Base-by-base conservation (phyloP, 2,329 filamentous ascomycete species). In the Colletotrichum chrysophilum region DNA sequence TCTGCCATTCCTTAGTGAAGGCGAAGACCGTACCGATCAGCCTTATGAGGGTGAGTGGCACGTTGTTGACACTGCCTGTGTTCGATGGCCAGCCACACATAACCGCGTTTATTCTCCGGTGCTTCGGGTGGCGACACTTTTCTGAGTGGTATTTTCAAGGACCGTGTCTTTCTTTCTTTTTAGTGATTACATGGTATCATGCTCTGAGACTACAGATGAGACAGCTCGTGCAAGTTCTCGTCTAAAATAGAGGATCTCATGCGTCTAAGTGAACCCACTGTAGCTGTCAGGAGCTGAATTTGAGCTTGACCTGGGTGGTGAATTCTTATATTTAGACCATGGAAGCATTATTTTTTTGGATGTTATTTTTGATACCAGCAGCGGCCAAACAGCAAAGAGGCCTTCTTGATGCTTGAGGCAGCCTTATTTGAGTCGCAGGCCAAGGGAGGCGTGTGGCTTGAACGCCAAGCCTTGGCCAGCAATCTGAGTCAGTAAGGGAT, bases 311-410 rank as follows among this genome's bases (percentile, higher is more conserved):
- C 10, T 52, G 10, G 43, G 1, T 7, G 10, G 43, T 3, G 10
- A 13, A 0, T 7, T 3, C n/a, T 0, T 21, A 0, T 13, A 7
- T 1, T 2, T 3, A 4, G n/a, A 52, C 0, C 0, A 7, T 21
- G 2, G 43, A 12, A 13, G 43, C 43, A 3, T 52, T 21, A 1
- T 21, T 6, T 48, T 43, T 48, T 21, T 48, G 43, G 3, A 3
- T 43, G 16, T 43, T n/a, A 10, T 43, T 43, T 43, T 43, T 43
- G 38, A 43, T 5, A 32, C 32, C 4, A 13, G 32, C 32, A 32
- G 32, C 32, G 13, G 34, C 34, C 3, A 16, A 1, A 36, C 34
- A 36, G 34, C 0, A 36, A 1, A 36, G 34, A 16, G 34, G 3
- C 0, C 0, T 21, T 7, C n/a, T 5, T 48, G 5, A 21, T 48